These are phyloP conservation scores for Jackrogersella multiformis DNA, from an alignment of 495 filamentous ascomycete genomes.

Conservation along the genomic window DNA sequence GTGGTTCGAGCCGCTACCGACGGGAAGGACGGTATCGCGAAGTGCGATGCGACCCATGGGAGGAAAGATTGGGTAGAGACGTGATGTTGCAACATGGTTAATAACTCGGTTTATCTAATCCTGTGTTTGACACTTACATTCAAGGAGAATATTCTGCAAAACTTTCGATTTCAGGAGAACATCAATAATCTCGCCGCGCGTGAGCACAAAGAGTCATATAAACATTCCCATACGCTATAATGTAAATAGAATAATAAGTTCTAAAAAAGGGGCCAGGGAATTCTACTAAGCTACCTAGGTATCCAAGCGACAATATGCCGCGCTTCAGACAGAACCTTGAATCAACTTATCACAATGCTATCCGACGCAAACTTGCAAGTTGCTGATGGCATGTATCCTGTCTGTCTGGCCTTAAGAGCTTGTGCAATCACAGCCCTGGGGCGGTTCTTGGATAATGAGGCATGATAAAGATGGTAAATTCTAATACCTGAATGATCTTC, in stretches of 20 bases:
- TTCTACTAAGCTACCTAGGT: not conserved
- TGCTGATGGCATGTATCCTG: not conserved
- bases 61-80: too few relatives aligned
- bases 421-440: not conserved
- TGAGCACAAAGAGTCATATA: not conserved
- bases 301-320: not conserved
- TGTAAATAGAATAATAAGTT: not conserved
- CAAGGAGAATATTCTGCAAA: too few relatives aligned
- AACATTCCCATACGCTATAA: not conserved
- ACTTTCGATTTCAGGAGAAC: too few relatives aligned
- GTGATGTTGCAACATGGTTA: too few relatives aligned
- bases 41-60: too few relatives aligned
- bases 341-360: not conserved
- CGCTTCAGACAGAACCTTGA: not conserved
- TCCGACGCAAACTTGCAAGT: not conserved
- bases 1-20: too few relatives aligned
- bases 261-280: not conserved
- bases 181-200: not conserved
- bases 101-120: too few relatives aligned
- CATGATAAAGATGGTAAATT: not conserved
- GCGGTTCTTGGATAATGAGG: not conserved
- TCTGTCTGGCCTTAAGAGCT: not conserved
- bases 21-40: too few relatives aligned
- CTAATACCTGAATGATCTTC: not conserved
- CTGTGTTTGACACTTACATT: too few relatives aligned